Percentiles rank a stretch among this genome's conserved stretches.
Conservation (phyloP, 1,284 basidiomycete genomes). For the Xerocomus nothofagi region DNA sequence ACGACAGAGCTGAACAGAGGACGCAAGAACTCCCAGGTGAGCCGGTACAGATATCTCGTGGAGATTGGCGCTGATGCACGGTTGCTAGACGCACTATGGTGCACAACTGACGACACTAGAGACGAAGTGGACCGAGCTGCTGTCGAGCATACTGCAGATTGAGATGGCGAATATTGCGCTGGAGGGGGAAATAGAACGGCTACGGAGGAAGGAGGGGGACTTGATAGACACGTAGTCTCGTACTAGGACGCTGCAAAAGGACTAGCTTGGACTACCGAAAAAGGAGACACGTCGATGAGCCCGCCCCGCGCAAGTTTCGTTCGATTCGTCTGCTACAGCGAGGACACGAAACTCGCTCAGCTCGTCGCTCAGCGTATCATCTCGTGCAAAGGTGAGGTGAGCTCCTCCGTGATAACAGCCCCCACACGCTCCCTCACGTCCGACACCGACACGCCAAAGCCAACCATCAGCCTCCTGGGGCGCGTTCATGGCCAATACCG, state of each 20-base stretch:
- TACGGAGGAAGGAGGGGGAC: conserved; percentile 59
- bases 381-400: conserved; percentile 15
- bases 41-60: conserved; percentile 7
- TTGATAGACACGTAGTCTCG: conserved; percentile 44
- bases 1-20: conserved; percentile 84
- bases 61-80: background rate
- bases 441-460: conserved; percentile 6
- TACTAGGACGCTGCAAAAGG: background rate
- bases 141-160: conserved; percentile 85
- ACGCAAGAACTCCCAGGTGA: conserved; percentile 81
- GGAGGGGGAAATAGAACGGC: conserved; percentile 66
- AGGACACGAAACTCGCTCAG: conserved; percentile 11
- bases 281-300: conserved; percentile 24
- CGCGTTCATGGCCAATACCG: conserved; percentile 77
- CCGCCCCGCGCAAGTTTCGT: conserved; percentile 12
- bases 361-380: background rate
- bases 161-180: conserved; percentile 90
- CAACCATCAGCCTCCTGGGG: conserved; percentile 53
- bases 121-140: conserved; percentile 85
- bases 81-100: conserved; percentile 66
- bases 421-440: background rate
- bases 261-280: conserved; percentile 11
- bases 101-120: conserved; percentile 77
- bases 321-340: conserved; percentile 18
- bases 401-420: background rate